Percentiles rank a stretch among this genome's conserved stretches.
These are phyloP conservation scores for Trichoderma oligosporum DNA, from an alignment of 2,329 filamentous ascomycete genomes.

Conservation along the genomic window DNA sequence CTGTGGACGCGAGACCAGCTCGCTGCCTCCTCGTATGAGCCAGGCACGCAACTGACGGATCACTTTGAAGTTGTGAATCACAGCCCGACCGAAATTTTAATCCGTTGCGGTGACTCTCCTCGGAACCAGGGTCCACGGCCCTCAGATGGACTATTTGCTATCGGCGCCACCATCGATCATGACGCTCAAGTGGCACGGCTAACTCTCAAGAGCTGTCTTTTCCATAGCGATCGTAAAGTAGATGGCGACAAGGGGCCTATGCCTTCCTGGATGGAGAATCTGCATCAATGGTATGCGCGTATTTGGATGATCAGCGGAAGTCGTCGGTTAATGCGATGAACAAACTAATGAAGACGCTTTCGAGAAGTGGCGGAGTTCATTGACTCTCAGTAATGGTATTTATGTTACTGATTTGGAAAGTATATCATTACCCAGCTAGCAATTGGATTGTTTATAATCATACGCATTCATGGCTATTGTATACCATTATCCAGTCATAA, in stretches of 20 bases:
- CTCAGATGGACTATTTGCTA: constrained; percentile 64
- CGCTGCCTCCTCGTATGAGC: constrained; percentile 52
- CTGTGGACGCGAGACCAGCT: constrained; percentile 60
- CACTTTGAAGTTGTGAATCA: constrained; percentile 70
- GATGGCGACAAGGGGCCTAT: constrained; percentile 34
- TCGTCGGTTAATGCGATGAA: neutral
- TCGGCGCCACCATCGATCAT: constrained; percentile 57
- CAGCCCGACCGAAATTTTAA: constrained; percentile 54
- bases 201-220: constrained; percentile 60
- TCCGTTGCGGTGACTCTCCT: constrained; percentile 65
- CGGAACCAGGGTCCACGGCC: constrained; percentile 52
- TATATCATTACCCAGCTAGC: too few species aligned
- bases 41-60: constrained; percentile 62
- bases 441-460: too few species aligned
- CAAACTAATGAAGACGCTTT: neutral
- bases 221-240: constrained; percentile 41
- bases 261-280: constrained; percentile 28
- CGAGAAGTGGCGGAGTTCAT: neutral
- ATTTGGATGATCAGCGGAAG: constrained; percentile 28
- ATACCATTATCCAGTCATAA: too few species aligned
- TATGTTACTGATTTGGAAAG: too few species aligned
- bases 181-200: constrained; percentile 59
- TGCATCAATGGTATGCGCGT: constrained; percentile 42
- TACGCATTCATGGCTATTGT: too few species aligned
- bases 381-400: too few species aligned